A percentile compares a stretch with the other conserved stretches of the same genome.
Conservation (phyloP, 2,329 filamentous ascomycete genomes). For the Lecanicillium sp. region DNA sequence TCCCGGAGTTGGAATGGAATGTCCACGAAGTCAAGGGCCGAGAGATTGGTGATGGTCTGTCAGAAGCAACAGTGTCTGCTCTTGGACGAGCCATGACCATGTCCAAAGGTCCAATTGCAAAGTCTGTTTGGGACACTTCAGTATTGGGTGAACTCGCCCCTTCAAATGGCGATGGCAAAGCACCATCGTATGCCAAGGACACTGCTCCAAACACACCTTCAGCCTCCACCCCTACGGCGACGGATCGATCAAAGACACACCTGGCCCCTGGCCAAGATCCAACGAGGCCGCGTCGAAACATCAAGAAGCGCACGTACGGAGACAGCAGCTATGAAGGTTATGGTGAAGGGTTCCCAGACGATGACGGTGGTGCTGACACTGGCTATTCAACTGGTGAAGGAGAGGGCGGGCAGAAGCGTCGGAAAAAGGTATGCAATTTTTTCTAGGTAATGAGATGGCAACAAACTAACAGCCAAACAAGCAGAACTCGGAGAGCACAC, state of each 20-base stretch:
- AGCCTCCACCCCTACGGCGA: slow-evolving; percentile 21
- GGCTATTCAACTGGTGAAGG: slow-evolving; percentile 68
- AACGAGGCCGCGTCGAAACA: slow-evolving; percentile 52
- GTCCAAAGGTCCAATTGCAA: slow-evolving; percentile 48
- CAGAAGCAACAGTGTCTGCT: slow-evolving; percentile 30
- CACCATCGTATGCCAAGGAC: slow-evolving; percentile 33
- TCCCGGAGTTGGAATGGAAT: slow-evolving; percentile 50
- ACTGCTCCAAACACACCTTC: slow-evolving; percentile 47
- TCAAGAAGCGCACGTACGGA: slow-evolving; percentile 69
- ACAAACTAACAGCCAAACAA: not conserved
- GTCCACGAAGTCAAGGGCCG: slow-evolving; percentile 44
- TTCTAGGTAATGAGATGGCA: not conserved
- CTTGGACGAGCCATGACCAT: slow-evolving; percentile 47
- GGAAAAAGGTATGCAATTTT: slow-evolving; percentile 50
- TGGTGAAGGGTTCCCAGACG: slow-evolving; percentile 61
- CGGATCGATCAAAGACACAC: slow-evolving; percentile 29
- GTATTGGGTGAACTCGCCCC: slow-evolving; percentile 49
- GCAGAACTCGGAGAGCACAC: slow-evolving; percentile 38
- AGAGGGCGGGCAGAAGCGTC: slow-evolving; percentile 56
- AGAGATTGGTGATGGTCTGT: slow-evolving; percentile 46
- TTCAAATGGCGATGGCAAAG: slow-evolving; percentile 29
- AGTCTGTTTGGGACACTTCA: slow-evolving; percentile 46
- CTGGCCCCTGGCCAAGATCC: slow-evolving; percentile 34
- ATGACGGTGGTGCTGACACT: slow-evolving; percentile 48
- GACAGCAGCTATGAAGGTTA: slow-evolving; percentile 70